Evolutionary conservation across 805 yeast genomes (phyloP).

Genomic region (Clavispora carvajalis): DNA sequence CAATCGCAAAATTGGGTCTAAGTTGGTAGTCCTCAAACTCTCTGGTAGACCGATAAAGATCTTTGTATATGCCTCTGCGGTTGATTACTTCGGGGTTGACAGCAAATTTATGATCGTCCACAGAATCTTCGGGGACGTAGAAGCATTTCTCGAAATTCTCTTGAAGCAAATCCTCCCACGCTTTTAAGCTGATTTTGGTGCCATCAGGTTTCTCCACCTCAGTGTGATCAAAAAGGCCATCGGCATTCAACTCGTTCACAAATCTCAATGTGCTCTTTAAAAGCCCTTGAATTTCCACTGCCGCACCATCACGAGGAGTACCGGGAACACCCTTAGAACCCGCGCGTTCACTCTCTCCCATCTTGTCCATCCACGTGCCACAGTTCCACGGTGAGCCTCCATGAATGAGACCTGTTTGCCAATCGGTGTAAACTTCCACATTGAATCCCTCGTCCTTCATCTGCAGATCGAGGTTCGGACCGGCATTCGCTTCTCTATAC

Average conservation of each 20-base stretch:
- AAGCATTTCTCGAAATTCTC: conserved; percentile 74
- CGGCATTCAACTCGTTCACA: conserved; percentile 52
- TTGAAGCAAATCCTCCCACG: conserved; percentile 71
- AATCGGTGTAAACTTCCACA: conserved; percentile 73
- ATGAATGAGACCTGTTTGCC: conserved; percentile 80
- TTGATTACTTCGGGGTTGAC: conserved; percentile 65
- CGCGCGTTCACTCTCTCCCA: conserved; percentile 91
- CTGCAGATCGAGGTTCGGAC: conserved; percentile 79
- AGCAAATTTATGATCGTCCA: conserved; percentile 56
- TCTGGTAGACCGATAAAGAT: conserved; percentile 73
- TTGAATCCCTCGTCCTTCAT: conserved; percentile 93
- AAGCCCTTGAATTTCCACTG: conserved; percentile 84
- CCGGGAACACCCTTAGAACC: conserved; percentile 91
- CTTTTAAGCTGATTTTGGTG: conserved; percentile 44
- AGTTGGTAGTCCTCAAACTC: conserved; percentile 91
- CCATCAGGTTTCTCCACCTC: conserved; percentile 60
- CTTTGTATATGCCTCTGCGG: conserved; percentile 93
- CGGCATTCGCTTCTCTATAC: conserved; percentile 94
- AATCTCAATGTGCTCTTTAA: conserved; percentile 80
- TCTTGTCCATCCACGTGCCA: conserved; percentile 99
- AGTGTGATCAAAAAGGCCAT: conserved; percentile 53
- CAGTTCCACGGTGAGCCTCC: conserved; percentile 94
- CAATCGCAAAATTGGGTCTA: conserved; percentile 88
- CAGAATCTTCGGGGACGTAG: conserved; percentile 64
- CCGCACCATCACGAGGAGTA: conserved; percentile 97